Evolutionary conservation across 2,329 filamentous ascomycete genomes (phyloP), one percentile per base, ranked within the genome.

Genomic region (Atkinsonella texensis): DNA sequence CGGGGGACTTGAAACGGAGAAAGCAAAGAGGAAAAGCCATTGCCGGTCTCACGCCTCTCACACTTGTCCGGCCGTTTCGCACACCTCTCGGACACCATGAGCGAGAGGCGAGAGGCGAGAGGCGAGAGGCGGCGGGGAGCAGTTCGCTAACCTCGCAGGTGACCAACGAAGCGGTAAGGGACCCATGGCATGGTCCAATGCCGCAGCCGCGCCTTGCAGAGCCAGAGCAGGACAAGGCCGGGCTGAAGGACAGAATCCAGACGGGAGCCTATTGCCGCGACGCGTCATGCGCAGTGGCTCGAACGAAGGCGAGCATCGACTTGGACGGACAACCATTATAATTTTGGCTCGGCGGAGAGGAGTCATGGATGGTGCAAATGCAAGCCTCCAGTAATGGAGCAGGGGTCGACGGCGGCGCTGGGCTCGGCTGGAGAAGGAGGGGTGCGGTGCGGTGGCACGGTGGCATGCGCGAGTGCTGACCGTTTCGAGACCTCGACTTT

Each of bases 121-220:
- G 40, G 7, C 13, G 31, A 33, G 45, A 8, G 12, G 45, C 43
- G 6, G 43, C 43, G 28, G 28, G 28, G 28, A 46, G 43, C 43
- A 18, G 45, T 28, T 28, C 56, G 52, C 51, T 59, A 62, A 62
- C 58, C 10, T 38, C 23, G 5, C 17, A 48, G 46, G 35, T 63
- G 63, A 65, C 60, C 55, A 56, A 58, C 38, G 46, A 57, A 23
- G 57, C 60, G 57, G 56, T 54, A 56, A 41, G 48, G 56, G 56
- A 4, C 28, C 28, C 28, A 23, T 28, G 10, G 17, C 23, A 46
- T 46, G 45, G 58, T 60, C 60, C 58, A 58, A 61, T 61, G 59
- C 28, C 5, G 28, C 60, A 63, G 59, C 43, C 50, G 38, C 15
- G 43, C 35, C 11, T 23, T 28, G 20, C 45, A 32, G 39, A 42